Evolutionary conservation across 1,284 basidiomycete species (phyloP).

Genomic region (Ceratobasidium theobromae): DNA sequence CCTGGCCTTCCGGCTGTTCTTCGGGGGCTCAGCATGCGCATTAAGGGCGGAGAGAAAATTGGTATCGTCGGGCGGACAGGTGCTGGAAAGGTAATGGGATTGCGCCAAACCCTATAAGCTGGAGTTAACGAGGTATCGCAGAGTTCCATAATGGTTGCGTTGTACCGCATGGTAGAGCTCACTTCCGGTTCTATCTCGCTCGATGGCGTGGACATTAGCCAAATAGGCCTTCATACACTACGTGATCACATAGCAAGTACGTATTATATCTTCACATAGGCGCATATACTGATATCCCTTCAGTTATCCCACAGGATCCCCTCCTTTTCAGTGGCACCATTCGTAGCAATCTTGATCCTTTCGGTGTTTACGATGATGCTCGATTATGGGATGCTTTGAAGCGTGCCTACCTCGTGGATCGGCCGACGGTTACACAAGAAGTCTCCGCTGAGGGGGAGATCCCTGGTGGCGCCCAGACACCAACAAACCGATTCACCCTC

Average conservation of each 20-base stretch:
- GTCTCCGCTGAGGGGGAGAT: conserved; percentile 36
- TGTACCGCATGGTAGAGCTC: conserved; percentile 64
- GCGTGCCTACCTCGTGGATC: conserved; percentile 67
- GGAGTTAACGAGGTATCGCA: conserved; percentile 38
- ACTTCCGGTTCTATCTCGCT: conserved; percentile 59
- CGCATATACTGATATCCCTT: conserved; percentile 39
- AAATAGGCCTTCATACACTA: conserved; percentile 65
- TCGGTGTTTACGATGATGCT: conserved; percentile 71
- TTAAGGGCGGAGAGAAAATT: conserved; percentile 82
- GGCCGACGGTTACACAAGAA: conserved; percentile 31
- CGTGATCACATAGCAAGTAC: conserved; percentile 63
- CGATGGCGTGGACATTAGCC: conserved; percentile 36
- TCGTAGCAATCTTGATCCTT: conserved; percentile 79
- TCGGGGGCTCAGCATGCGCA: conserved; percentile 61
- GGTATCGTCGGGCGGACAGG: conserved; percentile 71
- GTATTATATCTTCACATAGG: conserved; percentile 46
- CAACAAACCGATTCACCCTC: conserved; percentile 65
- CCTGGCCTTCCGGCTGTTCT: conserved; percentile 57
- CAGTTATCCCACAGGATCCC: conserved; percentile 84
- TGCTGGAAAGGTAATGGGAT: conserved; percentile 35
- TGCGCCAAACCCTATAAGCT: neutral
- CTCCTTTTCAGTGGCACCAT: conserved; percentile 69
- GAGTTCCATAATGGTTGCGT: conserved; percentile 62
- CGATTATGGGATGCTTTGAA: conserved; percentile 80
- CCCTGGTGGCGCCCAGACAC: conserved; percentile 47